These are phyloP conservation scores for Solanum piurae DNA, from an alignment of 257 asterid genomes.

Conservation along the genomic window DNA sequence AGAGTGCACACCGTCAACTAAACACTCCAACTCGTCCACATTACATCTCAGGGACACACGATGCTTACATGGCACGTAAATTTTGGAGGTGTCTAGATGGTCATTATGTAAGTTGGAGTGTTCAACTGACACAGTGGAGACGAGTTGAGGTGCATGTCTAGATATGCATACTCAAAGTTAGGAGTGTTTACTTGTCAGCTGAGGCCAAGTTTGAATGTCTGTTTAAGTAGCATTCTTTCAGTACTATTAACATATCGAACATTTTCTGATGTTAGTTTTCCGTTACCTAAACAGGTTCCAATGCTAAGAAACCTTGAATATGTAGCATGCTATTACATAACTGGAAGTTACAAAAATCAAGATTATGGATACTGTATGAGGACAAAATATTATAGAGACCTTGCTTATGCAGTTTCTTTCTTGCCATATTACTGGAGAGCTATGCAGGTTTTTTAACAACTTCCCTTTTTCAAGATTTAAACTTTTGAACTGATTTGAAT, in stretches of 20 bases:
- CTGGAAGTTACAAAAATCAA: constrained; percentile 79
- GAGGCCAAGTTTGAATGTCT: not conserved
- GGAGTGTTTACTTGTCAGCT: not conserved
- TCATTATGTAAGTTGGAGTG: not conserved
- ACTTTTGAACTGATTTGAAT: not conserved
- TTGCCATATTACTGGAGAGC: constrained; percentile 97
- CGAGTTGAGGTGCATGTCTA: not conserved
- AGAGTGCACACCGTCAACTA: not conserved
- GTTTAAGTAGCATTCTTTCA: not conserved
- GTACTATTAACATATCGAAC: not conserved
- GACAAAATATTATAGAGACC: constrained; percentile 62
- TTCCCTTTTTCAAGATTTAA: not conserved
- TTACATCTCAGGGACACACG: fast-evolving
- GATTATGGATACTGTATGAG: constrained; percentile 71
- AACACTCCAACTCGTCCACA: not conserved
- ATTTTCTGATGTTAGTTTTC: not conserved
- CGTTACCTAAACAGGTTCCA: constrained; percentile 42
- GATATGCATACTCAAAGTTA: not conserved
- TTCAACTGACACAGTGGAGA: not conserved
- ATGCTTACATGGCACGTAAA: fast-evolving
- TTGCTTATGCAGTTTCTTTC: constrained; percentile 88
- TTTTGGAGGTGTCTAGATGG: not conserved
- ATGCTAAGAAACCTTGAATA: constrained; percentile 70
- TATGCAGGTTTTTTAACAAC: constrained; percentile 54
- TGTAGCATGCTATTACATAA: constrained; percentile 74